Conservation (phyloP, 495 filamentous ascomycete species). For the Poronia punctata region DNA sequence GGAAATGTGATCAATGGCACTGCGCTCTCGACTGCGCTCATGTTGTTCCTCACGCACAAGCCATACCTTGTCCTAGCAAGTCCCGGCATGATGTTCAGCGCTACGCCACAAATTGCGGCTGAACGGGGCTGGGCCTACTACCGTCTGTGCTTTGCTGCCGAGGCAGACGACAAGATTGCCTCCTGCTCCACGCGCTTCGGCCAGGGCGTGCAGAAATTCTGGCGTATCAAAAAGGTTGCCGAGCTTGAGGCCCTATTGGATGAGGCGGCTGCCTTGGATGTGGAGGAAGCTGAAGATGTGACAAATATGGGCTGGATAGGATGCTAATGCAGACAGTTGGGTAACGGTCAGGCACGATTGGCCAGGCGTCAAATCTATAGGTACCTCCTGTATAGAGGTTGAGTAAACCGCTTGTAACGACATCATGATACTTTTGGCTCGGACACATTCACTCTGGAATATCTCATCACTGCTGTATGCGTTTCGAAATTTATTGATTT, state of each 20-base stretch:
- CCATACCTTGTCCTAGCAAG: slow-evolving; percentile 59
- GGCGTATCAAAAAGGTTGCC: slow-evolving; percentile 57
- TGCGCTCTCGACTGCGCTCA: slow-evolving; percentile 54
- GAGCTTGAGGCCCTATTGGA: slow-evolving; percentile 51
- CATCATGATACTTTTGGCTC: no score
- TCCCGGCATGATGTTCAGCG: slow-evolving; percentile 65
- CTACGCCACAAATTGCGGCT: slow-evolving; percentile 48
- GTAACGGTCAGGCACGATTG: no score
- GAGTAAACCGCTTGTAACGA: no score
- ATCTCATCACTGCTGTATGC: no score
- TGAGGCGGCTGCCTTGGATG: slow-evolving; percentile 8
- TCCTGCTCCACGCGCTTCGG: slow-evolving; percentile 54
- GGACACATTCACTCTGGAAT: no score
- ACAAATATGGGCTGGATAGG: slow-evolving; percentile 26
- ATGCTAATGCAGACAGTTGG: no score
- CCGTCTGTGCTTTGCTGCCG: slow-evolving; percentile 82
- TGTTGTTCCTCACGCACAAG: slow-evolving; percentile 62
- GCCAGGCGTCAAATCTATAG: no score
- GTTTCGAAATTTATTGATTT: no score
- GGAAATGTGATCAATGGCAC: slow-evolving; percentile 28
- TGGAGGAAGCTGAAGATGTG: slow-evolving; percentile 9
- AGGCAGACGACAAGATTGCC: slow-evolving; percentile 59
- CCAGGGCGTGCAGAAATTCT: slow-evolving; percentile 65
- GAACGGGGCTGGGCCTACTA: slow-evolving; percentile 56
- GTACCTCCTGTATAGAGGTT: no score